Conservation (phyloP, 2,329 filamentous ascomycete species). For the Fusarium algeriense region DNA sequence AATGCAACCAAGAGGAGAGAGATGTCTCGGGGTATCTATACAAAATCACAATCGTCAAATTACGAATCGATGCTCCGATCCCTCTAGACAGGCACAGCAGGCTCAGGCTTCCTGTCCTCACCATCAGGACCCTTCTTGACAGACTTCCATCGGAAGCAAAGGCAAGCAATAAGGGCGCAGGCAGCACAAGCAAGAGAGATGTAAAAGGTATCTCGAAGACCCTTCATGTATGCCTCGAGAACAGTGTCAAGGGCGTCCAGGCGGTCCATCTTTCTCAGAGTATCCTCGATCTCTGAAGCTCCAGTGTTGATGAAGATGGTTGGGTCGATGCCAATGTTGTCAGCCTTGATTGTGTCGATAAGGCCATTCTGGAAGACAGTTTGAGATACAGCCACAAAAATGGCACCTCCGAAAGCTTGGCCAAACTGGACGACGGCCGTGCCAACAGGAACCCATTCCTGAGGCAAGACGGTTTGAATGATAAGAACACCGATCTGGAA, state of each 20-base stretch:
- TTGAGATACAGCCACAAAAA: conserved; percentile 74
- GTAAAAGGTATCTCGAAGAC: conserved; percentile 64
- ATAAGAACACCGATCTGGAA: conserved; percentile 63
- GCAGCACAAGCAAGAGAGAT: conserved; percentile 63
- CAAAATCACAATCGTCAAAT: conserved; percentile 34
- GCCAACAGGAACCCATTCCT: conserved; percentile 63
- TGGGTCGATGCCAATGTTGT: conserved; percentile 61
- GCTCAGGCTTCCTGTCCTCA: conserved; percentile 45
- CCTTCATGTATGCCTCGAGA: conserved; percentile 62
- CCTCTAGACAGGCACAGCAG: conserved; percentile 43
- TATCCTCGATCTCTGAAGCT: conserved; percentile 61
- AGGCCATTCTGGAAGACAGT: conserved; percentile 76
- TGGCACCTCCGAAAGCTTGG: conserved; percentile 73
- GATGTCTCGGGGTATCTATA: conserved; percentile 45
- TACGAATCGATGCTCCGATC: background rate
- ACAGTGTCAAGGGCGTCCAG: conserved; percentile 58
- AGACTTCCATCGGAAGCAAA: conserved; percentile 65
- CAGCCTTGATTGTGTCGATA: conserved; percentile 61
- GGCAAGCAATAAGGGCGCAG: conserved; percentile 58
- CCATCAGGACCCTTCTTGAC: conserved; percentile 59
- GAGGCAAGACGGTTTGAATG: conserved; percentile 64
- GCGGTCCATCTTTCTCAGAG: conserved; percentile 58
- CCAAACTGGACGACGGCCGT: conserved; percentile 70
- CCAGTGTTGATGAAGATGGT: conserved; percentile 65
- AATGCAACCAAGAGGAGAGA: conserved; percentile 40